Evolutionary conservation across 441 rosid genomes (phyloP), one percentile per base, ranked within the genome.

Genomic region (Biscutella auriculata): DNA sequence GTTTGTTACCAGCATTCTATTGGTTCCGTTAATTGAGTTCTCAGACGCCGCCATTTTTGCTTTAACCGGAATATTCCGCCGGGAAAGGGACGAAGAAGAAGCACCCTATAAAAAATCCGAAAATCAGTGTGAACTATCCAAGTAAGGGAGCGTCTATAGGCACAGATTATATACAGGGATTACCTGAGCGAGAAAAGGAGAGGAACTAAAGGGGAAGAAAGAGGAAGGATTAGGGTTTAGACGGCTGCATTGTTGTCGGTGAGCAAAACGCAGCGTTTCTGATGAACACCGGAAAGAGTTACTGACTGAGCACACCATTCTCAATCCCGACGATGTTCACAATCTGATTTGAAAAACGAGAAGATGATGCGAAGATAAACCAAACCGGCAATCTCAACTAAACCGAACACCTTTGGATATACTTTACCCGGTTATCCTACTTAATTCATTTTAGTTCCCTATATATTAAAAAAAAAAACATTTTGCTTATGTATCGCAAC

Each of bases 1-100:
- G 21, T 21, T 46, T 58, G 76, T 47, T 19, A 90, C 95, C 21
- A 87, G 82, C 94, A 87, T 84, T 64, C 89, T 75, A 58, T 85
- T 82, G 44, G 59, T 84, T 0, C 86, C 75, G 25, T 79, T 51
- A 3, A 86, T 63, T 51, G 73, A 80, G 44, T 76, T 82, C 62
- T 82, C 89, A 4, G 85, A 76, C 74, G 77, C 73, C 32, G 76
- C 83, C 54, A 83, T 73, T 66, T 59, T 79, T n/a, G 78, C 69
- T 25, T 73, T 48, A 5, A 63, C 68, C 30, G 48, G 55, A 63
- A 69, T 49, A 53, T 65, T 73, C 54, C 73, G 67, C 23, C 69
- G 27, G 45, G 44, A 43, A 37, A 48, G 55, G 32, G 60, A 45
- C 47, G 28, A 74, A 68, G 40, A 68, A 77, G 84, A 76, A 47